phyloP scores from a whole-genome alignment of 306 rosid species.

The Oxytropis ochrocephala region DNA sequence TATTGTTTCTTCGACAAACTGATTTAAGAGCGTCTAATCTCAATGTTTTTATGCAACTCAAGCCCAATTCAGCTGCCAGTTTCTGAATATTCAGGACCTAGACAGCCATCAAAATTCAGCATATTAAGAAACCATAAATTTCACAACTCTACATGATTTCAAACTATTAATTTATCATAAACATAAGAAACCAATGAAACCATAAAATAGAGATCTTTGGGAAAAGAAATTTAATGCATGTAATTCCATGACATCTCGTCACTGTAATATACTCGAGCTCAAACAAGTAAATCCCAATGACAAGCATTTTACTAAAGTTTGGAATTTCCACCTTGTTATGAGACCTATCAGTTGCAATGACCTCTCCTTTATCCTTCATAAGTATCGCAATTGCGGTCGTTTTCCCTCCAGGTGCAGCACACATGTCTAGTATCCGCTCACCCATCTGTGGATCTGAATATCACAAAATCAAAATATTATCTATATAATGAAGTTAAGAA shows the following conservation, averaged over 20 bases:
- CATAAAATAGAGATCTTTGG: neutral
- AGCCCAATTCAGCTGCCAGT: slow-evolving; percentile 89
- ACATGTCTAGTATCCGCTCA: slow-evolving; percentile 86
- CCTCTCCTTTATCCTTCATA: slow-evolving; percentile 89
- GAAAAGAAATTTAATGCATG: slow-evolving; percentile 4
- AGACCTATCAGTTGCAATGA: slow-evolving; percentile 87
- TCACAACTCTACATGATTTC: neutral
- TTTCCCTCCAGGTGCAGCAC: slow-evolving; percentile 99
- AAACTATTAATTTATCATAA: neutral
- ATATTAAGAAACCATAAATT: neutral
- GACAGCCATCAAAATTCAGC: slow-evolving; percentile 18
- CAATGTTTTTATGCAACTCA: slow-evolving; percentile 65
- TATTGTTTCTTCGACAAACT: slow-evolving; percentile 45
- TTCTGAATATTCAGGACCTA: slow-evolving; percentile 84
- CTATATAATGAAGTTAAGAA: neutral
- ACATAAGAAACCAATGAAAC: neutral
- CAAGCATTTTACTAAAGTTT: slow-evolving; percentile 17
- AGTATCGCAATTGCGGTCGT: slow-evolving; percentile 92
- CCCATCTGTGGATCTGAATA: slow-evolving; percentile 83
- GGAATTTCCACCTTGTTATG: slow-evolving; percentile 76
- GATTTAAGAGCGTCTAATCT: slow-evolving; percentile 87
- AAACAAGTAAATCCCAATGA: neutral
- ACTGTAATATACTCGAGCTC: neutral
- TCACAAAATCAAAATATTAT: neutral
- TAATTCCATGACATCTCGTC: slow-evolving; percentile 4